Percentiles rank a stretch among this genome's conserved stretches.
These are phyloP conservation scores for Chlorociboria aeruginascens DNA, from an alignment of 495 filamentous ascomycete species.

Conservation along the genomic window DNA sequence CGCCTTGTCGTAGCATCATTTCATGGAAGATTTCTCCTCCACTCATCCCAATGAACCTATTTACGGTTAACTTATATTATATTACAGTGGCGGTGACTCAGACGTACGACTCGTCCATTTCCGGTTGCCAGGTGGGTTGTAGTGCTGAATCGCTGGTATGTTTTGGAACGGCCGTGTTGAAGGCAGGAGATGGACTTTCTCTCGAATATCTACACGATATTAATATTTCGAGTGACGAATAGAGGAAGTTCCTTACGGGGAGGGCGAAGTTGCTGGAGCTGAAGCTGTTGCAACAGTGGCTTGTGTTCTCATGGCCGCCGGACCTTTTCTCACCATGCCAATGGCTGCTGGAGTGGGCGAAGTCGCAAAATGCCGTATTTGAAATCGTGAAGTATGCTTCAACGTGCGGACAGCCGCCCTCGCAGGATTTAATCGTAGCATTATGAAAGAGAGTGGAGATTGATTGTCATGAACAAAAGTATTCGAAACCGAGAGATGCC, in stretches of 20 bases:
- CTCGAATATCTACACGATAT: conserved; percentile 13
- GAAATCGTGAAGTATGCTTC: conserved; percentile 8
- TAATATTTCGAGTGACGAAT: background rate
- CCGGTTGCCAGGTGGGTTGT: conserved; percentile 46
- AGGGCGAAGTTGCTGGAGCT: conserved; percentile 1
- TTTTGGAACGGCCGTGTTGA: conserved; percentile 19
- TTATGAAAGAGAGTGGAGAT: conserved; percentile 6
- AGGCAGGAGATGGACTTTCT: conserved; percentile 17
- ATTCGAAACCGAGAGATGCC: conserved; percentile 1
- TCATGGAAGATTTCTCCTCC: conserved; percentile 98
- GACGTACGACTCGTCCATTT: conserved; percentile 65
- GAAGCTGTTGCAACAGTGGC: conserved; percentile 15
- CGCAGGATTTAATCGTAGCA: conserved; percentile 20
- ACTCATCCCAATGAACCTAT: conserved; percentile 83
- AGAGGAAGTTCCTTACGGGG: background rate
- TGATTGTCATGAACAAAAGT: background rate
- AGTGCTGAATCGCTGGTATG: conserved; percentile 31
- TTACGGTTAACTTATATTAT: conserved; percentile 21
- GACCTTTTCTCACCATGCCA: conserved; percentile 11
- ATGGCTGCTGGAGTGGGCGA: conserved; percentile 6
- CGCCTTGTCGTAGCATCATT: conserved; percentile 90
- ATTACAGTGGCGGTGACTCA: conserved; percentile 12
- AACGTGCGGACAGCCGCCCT: conserved; percentile 14
- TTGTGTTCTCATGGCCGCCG: conserved; percentile 8
- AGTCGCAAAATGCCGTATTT: conserved; percentile 6